phyloP scores from a whole-genome alignment of 2,329 filamentous ascomycete species.

The Colletotrichum sp. region DNA sequence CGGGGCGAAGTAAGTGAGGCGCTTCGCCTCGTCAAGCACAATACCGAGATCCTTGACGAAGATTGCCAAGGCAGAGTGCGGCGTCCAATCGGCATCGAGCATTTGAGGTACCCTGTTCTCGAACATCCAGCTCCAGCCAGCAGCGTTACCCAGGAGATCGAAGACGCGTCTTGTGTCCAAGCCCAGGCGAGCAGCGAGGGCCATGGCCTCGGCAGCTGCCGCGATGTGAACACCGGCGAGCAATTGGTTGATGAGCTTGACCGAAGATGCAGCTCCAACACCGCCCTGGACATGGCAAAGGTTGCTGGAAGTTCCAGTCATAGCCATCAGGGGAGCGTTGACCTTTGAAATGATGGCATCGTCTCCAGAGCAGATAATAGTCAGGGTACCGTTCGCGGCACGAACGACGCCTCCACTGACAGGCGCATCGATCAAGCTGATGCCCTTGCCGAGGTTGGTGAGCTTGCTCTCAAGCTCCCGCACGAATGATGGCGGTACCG shows the following conservation, averaged over 20 bases:
- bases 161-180: conserved; percentile 54
- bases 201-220: conserved; percentile 60
- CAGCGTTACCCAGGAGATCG: conserved; percentile 48
- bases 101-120: conserved; percentile 39
- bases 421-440: conserved; percentile 38
- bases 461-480: conserved; percentile 25
- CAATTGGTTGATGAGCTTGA: conserved; percentile 64
- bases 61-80: conserved; percentile 37
- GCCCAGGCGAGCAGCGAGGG: conserved; percentile 57
- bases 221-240: conserved; percentile 64
- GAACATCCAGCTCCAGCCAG: conserved; percentile 42
- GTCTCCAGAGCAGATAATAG: conserved; percentile 39
- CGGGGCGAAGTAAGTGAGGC: conserved; percentile 29
- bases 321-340: conserved; percentile 31
- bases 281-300: conserved; percentile 55
- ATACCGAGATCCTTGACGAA: conserved; percentile 39
- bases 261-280: conserved; percentile 57
- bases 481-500: conserved; percentile 37
- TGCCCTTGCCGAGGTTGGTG: conserved; percentile 25
- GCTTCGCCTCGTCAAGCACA: conserved; percentile 35
- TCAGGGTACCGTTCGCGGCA: conserved; percentile 39
- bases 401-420: conserved; percentile 42
- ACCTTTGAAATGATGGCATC: conserved; percentile 25
- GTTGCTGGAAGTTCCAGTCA: conserved; percentile 35
- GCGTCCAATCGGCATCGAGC: conserved; percentile 38